phyloP scores from a whole-genome alignment of 495 filamentous ascomycete species.

The Xylona heveae region DNA sequence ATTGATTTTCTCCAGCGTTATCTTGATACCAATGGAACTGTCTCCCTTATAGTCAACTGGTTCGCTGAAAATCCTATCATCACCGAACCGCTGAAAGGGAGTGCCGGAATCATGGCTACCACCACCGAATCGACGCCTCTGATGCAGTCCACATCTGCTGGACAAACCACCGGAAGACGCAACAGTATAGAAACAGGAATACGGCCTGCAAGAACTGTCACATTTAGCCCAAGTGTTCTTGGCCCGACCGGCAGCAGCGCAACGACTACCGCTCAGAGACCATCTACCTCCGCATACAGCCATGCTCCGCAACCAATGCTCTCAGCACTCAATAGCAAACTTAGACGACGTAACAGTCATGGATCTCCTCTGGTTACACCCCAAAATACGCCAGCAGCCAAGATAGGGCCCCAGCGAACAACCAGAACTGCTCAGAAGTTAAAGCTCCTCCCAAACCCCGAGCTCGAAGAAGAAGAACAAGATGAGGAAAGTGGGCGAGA shows the following conservation, averaged over 20 bases:
- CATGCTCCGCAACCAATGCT: constrained; percentile 45
- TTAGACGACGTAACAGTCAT: constrained; percentile 67
- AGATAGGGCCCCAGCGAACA: constrained; percentile 87
- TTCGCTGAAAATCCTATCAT: too few relatives aligned
- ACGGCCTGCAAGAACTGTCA: constrained; percentile 44
- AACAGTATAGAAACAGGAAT: too few relatives aligned
- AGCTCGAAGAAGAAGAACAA: constrained; percentile 46
- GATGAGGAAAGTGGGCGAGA: constrained; percentile 87
- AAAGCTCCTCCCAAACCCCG: constrained; percentile 80
- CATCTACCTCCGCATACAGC: constrained; percentile 16
- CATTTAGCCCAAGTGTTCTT: constrained; percentile 45
- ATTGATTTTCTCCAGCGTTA: too few relatives aligned
- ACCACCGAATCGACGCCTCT: constrained; percentile 5
- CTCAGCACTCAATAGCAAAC: constrained; percentile 66
- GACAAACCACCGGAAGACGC: neutral
- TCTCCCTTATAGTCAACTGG: too few relatives aligned
- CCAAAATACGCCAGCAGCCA: constrained; percentile 27
- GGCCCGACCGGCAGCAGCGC: constrained; percentile 26
- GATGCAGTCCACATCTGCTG: neutral
- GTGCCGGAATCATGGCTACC: neutral
- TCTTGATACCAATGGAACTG: too few relatives aligned
- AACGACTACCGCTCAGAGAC: constrained; percentile 22
- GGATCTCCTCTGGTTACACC: constrained; percentile 33
- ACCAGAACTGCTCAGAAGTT: constrained; percentile 92
- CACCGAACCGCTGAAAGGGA: too few relatives aligned